A percentile compares a stretch with the other conserved stretches of the same genome.
These are phyloP conservation scores for Eucalyptus curtisii DNA, from an alignment of 345 rosid species.

Conservation along the genomic window DNA sequence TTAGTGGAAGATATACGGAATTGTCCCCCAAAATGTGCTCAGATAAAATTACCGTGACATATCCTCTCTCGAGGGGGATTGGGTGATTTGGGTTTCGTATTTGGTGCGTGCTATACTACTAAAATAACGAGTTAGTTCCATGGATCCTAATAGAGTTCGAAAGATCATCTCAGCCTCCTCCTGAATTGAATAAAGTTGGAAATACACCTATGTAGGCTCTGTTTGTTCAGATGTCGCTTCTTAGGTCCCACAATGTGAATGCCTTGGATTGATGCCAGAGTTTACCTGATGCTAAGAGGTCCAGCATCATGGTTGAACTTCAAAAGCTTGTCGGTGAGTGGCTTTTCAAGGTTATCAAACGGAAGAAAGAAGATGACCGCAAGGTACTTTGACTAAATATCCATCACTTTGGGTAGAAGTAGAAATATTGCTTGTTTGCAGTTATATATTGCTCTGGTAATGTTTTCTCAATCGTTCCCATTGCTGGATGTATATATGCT, in stretches of 20 bases:
- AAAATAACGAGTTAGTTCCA: not conserved
- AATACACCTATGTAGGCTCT: too few relatives aligned
- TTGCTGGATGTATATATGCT: not conserved
- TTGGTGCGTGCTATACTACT: not conserved
- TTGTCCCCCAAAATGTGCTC: not conserved
- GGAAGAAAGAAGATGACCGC: slow-evolving; percentile 34
- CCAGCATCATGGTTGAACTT: slow-evolving; percentile 26
- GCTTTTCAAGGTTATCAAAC: slow-evolving; percentile 47
- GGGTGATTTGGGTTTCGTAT: not conserved
- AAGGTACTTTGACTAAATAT: slow-evolving; percentile 21
- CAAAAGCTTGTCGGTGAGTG: slow-evolving; percentile 58
- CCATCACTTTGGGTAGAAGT: not conserved
- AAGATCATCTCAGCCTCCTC: not conserved
- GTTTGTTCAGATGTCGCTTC: too few relatives aligned
- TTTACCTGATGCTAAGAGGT: slow-evolving; percentile 35
- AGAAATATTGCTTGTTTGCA: not conserved
- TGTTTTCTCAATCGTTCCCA: not conserved
- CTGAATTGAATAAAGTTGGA: too few relatives aligned
- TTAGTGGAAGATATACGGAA: not conserved
- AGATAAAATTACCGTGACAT: not conserved
- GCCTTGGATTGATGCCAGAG: too few relatives aligned
- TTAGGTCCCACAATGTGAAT: too few relatives aligned
- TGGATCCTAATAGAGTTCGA: not conserved
- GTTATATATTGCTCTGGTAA: too few relatives aligned
- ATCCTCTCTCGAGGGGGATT: not conserved